Evolutionary conservation across 2,329 filamentous ascomycete species (phyloP).

Genomic region (Chaetoscypha palmicola): DNA sequence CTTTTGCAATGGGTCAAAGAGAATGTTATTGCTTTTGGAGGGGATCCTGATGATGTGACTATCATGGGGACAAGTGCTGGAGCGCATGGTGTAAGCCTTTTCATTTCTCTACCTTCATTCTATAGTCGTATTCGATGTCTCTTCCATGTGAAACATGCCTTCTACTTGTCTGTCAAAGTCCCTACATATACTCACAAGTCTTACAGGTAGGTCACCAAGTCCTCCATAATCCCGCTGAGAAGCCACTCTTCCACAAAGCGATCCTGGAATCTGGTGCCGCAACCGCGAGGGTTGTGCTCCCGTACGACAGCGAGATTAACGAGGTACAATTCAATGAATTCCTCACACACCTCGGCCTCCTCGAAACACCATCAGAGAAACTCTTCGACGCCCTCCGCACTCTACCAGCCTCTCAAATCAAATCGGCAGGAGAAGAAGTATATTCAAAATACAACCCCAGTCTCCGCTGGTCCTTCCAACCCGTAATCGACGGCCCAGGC

Average conservation of each 20-base stretch:
- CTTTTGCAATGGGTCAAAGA: constrained; percentile 53
- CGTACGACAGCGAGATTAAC: constrained; percentile 49
- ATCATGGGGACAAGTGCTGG: constrained; percentile 56
- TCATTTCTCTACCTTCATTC: background rate
- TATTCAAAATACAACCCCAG: constrained; percentile 38
- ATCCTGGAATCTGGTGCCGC: constrained; percentile 52
- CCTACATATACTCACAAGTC: constrained; percentile 3
- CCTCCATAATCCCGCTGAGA: constrained; percentile 38
- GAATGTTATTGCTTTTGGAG: constrained; percentile 55
- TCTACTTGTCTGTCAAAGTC: no score
- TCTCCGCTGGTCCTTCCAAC: constrained; percentile 60
- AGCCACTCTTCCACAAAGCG: constrained; percentile 42
- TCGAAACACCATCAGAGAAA: constrained; percentile 35
- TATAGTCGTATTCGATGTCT: background rate
- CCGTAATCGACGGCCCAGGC: constrained; percentile 52
- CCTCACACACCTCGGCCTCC: constrained; percentile 44
- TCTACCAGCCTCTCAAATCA: constrained; percentile 35
- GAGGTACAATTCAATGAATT: constrained; percentile 50
- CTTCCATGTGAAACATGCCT: background rate
- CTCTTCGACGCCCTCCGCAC: constrained; percentile 46
- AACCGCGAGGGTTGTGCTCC: constrained; percentile 47
- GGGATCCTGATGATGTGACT: constrained; percentile 50
- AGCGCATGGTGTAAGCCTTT: constrained; percentile 47
- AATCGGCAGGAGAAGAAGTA: constrained; percentile 37
- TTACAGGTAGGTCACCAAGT: constrained; percentile 60